Conservation (phyloP, 495 filamentous ascomycete species). For the Penicillium roqueforti region DNA sequence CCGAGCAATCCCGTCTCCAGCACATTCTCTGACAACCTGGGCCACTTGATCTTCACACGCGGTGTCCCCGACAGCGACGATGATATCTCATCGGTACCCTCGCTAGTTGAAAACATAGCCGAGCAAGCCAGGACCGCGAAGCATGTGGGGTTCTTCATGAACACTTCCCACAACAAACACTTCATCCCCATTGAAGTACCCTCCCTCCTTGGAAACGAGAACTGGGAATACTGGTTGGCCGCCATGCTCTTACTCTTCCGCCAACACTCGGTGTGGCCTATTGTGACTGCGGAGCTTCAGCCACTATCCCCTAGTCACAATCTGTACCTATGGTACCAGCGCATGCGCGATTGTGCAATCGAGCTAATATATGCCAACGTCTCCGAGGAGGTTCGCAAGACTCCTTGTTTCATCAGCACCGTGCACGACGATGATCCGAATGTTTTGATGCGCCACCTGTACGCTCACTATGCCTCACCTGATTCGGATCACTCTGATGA, state of each 20-base stretch:
- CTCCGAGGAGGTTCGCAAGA: conserved; percentile 3
- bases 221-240: background rate
- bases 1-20: background rate
- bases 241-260: conserved; percentile 3
- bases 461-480: background rate
- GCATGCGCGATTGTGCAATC: conserved; percentile 8
- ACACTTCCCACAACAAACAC: conserved; percentile 10
- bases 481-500: background rate
- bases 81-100: background rate
- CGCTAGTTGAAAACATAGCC: background rate
- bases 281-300: background rate
- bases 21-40: background rate
- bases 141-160: conserved; percentile 8
- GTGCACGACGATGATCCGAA: background rate
- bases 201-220: background rate
- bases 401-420: background rate
- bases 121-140: background rate
- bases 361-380: conserved; percentile 10
- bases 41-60: background rate
- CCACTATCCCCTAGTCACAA: background rate
- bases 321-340: conserved; percentile 7
- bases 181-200: conserved; percentile 1
- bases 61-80: background rate
- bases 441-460: background rate
- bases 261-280: conserved; percentile 14